Evolutionary conservation across 495 filamentous ascomycete genomes (phyloP).

Genomic region (Penicillium soppii): DNA sequence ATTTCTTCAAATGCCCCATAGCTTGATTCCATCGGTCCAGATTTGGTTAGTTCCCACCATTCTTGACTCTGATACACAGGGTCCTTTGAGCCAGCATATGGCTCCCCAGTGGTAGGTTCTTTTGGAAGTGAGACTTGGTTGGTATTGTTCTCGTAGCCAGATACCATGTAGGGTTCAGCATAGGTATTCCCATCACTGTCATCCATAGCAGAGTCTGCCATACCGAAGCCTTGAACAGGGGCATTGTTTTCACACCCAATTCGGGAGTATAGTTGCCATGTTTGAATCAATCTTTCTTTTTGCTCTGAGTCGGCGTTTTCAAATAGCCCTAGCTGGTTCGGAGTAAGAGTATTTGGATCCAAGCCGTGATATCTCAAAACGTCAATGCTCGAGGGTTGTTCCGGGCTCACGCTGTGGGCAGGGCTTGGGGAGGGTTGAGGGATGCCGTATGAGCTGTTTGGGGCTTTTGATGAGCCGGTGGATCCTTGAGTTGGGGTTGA

Average conservation of each 20-base stretch:
- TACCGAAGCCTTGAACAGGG: slow-evolving; percentile 49
- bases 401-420: slow-evolving; percentile 43
- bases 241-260: neutral
- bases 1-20: slow-evolving; percentile 53
- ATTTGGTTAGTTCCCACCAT: slow-evolving; percentile 47
- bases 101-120: slow-evolving; percentile 38
- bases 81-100: slow-evolving; percentile 57
- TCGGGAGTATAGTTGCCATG: slow-evolving; percentile 62
- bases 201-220: slow-evolving; percentile 41
- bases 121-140: slow-evolving; percentile 17
- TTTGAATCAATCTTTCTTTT: slow-evolving; percentile 58
- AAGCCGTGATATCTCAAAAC: slow-evolving; percentile 53
- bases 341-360: slow-evolving; percentile 51
- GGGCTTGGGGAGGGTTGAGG: slow-evolving; percentile 74
- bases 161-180: slow-evolving; percentile 70
- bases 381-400: slow-evolving; percentile 6
- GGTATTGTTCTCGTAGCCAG: slow-evolving; percentile 61
- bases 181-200: slow-evolving; percentile 29
- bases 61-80: slow-evolving; percentile 56
- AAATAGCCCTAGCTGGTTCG: slow-evolving; percentile 61
- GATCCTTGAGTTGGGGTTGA: slow-evolving; percentile 5
- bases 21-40: slow-evolving; percentile 56
- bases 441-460: slow-evolving; percentile 61
- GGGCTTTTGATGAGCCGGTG: slow-evolving; percentile 20
- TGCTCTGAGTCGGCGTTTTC: slow-evolving; percentile 57